phyloP scores from a whole-genome alignment of 176 grass and related monocot genomes.

The Guadua angustifolia region DNA sequence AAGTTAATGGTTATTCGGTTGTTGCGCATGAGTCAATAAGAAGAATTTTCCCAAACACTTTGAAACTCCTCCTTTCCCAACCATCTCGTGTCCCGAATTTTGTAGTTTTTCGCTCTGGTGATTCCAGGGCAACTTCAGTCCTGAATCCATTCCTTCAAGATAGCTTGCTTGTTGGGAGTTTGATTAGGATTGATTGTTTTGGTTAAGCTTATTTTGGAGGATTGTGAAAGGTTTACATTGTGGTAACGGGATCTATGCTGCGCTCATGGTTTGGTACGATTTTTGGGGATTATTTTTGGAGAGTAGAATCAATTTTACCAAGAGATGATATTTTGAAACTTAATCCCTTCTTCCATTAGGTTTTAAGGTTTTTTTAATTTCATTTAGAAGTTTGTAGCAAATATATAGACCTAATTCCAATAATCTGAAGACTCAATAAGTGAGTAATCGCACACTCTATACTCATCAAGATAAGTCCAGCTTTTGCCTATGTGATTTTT shows the following conservation, averaged over 20 bases:
- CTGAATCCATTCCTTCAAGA: too few species aligned
- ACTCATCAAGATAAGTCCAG: slow-evolving; percentile 70
- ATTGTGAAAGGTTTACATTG: background rate
- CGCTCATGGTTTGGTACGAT: background rate
- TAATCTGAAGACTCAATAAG: too few species aligned
- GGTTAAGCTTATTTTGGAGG: background rate
- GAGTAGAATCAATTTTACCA: background rate
- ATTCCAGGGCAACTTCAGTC: too few species aligned
- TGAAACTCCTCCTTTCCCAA: too few species aligned
- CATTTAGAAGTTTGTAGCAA: slow-evolving; percentile 16
- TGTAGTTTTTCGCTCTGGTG: too few species aligned
- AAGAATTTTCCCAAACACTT: too few species aligned
- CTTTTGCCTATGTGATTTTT: slow-evolving; percentile 26
- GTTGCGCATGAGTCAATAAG: too few species aligned
- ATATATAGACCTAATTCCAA: too few species aligned
- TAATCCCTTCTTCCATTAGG: background rate
- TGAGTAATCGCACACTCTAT: slow-evolving; percentile 92
- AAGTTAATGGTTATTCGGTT: too few species aligned
- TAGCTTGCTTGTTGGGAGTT: background rate
- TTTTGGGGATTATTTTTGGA: background rate
- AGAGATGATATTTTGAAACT: background rate
- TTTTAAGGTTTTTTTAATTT: background rate
- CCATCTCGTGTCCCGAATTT: too few species aligned
- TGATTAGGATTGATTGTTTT: background rate
- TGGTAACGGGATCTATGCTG: background rate